Evolutionary conservation across 176 grass and related monocot genomes (phyloP), one percentile per base, ranked within the genome.

Genomic region (Metroxylon sagu): DNA sequence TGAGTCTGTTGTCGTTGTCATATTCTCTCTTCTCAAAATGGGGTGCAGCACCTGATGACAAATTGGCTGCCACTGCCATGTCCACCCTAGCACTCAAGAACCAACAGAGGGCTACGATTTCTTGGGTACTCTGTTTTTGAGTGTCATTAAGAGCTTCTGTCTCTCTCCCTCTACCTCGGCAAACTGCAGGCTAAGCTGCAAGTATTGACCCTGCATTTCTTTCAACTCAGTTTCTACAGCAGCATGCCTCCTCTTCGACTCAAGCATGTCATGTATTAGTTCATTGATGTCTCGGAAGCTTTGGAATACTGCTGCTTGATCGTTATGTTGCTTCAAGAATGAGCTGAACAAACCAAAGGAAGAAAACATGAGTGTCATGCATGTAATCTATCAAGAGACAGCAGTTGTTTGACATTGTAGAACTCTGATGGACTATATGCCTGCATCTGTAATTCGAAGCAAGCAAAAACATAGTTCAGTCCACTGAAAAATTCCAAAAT

Each of bases 221-320:
- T 80, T 82, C 19, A 92, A 66, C 72, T 85, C 93, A 10, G 28
- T 77, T 69, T 98, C 87, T 6, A 83, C 81, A 15, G 73, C 71
- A 29, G 71, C 76, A 12, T 98, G 63, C 19, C 67, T 88, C 75
- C 72, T 88, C 81, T 80, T 98, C 68, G 85, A 26, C 54, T 98
- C 87, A 8, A 98, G 68, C 25, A 86, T 89, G 59, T 92, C 84
- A 75, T 89, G 88, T 80, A 98, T 98, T 59, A 98, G 59, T 82
- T 98, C 93, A 68, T 98, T 98, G 50, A 92, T 98, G 63, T 98
- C 87, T 76, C 81, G 82, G 62, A 98, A 98, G 82, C 87, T 92
- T 52, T 98, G 87, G 60, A 88, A 92, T 52, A 85, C 66, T 52
- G 84, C 79, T 49, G 77, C 88, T 56, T 92, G 81, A 52, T 98